Evolutionary conservation across 1,284 basidiomycete species (phyloP).

Genomic region (Phellopilus nigrolimitatus): DNA sequence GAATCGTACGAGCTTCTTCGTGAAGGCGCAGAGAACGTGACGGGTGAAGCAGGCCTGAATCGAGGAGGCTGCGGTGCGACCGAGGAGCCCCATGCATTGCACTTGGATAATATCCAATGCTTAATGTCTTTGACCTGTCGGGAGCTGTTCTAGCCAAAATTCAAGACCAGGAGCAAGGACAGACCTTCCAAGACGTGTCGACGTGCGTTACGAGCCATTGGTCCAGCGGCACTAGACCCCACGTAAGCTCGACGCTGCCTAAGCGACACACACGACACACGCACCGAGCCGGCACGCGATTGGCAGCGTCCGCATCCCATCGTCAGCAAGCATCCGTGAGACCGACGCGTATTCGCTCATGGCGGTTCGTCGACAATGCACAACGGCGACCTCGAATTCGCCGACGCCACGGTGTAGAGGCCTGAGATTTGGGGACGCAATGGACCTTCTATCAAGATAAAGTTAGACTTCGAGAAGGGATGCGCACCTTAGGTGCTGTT

Average conservation of each 20-base stretch:
- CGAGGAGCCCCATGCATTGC: slow-evolving; percentile 36
- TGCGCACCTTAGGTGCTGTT: too few species aligned
- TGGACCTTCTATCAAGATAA: too few species aligned
- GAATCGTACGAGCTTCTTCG: slow-evolving; percentile 18
- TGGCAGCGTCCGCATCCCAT: slow-evolving; percentile 13
- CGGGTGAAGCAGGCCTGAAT: slow-evolving; percentile 49
- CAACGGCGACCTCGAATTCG: too few species aligned
- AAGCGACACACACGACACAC: not conserved
- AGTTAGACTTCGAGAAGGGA: too few species aligned
- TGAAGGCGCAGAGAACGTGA: slow-evolving; percentile 45
- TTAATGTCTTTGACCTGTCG: slow-evolving; percentile 47
- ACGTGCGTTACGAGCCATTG: slow-evolving; percentile 69
- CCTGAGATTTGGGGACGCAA: too few species aligned
- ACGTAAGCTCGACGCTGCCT: not conserved
- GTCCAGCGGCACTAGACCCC: slow-evolving; percentile 52
- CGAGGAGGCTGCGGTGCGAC: slow-evolving; percentile 34
- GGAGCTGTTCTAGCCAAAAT: not conserved
- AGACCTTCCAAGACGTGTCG: slow-evolving; percentile 45
- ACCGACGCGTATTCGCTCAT: slow-evolving; percentile 13
- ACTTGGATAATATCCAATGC: slow-evolving; percentile 54
- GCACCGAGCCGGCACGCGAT: slow-evolving; percentile 18
- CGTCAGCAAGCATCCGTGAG: slow-evolving; percentile 13
- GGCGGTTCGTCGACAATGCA: too few species aligned
- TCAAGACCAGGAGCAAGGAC: not conserved
- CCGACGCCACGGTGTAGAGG: too few species aligned